A percentile compares a stretch with the other conserved stretches of the same genome.
phyloP scores from a whole-genome alignment of 495 filamentous ascomycete species.

The Pseudotulostoma volvatum region DNA sequence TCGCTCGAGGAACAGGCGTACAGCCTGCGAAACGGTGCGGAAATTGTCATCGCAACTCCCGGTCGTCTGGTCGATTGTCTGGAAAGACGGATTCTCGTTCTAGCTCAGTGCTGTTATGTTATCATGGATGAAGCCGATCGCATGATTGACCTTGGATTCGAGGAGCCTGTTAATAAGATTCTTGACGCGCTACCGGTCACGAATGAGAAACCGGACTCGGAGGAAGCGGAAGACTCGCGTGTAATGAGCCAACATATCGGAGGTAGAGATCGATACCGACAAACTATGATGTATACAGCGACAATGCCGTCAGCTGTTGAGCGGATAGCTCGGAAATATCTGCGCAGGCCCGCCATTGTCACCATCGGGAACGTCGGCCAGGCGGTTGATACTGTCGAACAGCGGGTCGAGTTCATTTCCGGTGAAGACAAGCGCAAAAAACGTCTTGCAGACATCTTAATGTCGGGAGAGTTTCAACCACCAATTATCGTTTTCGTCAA shows the following conservation, averaged over 20 bases:
- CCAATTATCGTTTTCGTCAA: constrained; percentile 99
- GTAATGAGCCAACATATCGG: constrained; percentile 73
- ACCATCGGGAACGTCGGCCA: constrained; percentile 91
- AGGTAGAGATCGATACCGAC: constrained; percentile 75
- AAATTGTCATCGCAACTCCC: constrained; percentile 96
- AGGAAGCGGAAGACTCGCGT: constrained; percentile 75
- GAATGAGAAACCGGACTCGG: constrained; percentile 92
- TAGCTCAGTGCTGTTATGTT: constrained; percentile 92
- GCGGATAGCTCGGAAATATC: constrained; percentile 89
- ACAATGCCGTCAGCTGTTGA: constrained; percentile 94
- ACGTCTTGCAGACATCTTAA: constrained; percentile 78
- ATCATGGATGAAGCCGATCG: constrained; percentile 98
- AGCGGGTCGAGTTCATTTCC: constrained; percentile 81
- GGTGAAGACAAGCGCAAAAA: constrained; percentile 98
- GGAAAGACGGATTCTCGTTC: constrained; percentile 78
- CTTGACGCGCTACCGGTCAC: constrained; percentile 88
- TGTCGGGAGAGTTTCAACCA: constrained; percentile 67
- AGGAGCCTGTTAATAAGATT: constrained; percentile 96
- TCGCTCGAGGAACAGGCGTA: constrained; percentile 89
- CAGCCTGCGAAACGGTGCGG: constrained; percentile 83
- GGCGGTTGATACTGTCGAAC: constrained; percentile 97
- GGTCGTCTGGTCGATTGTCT: constrained; percentile 96
- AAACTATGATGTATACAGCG: constrained; percentile 99
- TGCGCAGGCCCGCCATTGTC: constrained; percentile 84
- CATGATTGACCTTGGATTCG: constrained; percentile 98